Evolutionary conservation across 2,329 filamentous ascomycete species (phyloP), one percentile per base, ranked within the genome.

Genomic region (Penicillium occitanis): DNA sequence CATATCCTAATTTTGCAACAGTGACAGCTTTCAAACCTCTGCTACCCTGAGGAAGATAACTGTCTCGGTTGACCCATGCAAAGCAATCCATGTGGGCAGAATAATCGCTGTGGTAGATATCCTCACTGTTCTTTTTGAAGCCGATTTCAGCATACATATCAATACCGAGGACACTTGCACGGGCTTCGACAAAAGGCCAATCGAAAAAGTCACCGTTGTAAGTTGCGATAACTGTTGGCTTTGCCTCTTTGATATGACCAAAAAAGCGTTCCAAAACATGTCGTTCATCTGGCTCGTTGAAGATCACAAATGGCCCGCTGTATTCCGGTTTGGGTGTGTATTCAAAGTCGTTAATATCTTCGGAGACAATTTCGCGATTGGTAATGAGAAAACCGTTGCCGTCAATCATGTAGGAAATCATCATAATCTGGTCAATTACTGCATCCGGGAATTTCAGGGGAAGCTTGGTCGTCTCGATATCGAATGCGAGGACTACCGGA

Each of bases 201-300:
- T 99, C 95, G 88, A 99, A 99, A 78, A 99, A 99, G 82, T 99
- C 95, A 82, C 95, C 95, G 92, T 99, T 99, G 85, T 99, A 99
- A n/a, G 95, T 99, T 42, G 96, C 94, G 77, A 99, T 99, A 65
- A 99, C 94, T 0, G 93, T 98, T 0, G 95, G 95, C 67, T 91
- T 88, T 0, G 93, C 92, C 77, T 97, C 92, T 74, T 99, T 98
- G 78, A 99, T 91, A 77, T 97, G 95, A 48, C 91, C 84, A 74
- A 99, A 98, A 80, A 99, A 99, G 17, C 95, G 86, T 75, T 98
- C 94, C 25, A 99, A 83, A 1, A 96, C 76, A 0, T 85, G 87
- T 77, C 95, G 95, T 79, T 99, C 95, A 73, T 98, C 90, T 0
- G 93, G 91, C 76, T 99, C 96, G 76, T 99, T 99, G 84, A 98